Evolutionary conservation across 192 early-diverging fungal species (phyloP).

Genomic region (Chytriomyces sp.): DNA sequence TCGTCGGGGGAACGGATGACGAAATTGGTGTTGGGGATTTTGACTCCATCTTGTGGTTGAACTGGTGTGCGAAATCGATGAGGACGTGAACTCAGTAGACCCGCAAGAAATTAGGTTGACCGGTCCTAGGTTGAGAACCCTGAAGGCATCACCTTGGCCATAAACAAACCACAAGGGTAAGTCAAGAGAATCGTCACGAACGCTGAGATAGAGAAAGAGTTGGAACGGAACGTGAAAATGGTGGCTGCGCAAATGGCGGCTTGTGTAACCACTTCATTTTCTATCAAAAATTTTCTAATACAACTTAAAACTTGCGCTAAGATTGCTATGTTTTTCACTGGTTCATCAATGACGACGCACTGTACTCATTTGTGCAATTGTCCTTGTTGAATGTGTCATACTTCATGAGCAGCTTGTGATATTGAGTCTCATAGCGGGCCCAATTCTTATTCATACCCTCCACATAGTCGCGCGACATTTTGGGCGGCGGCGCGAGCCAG

Average conservation of each 20-base stretch:
- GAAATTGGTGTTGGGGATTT: constrained; percentile 14
- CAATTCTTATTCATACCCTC: constrained; percentile 11
- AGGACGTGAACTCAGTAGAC: too few species aligned
- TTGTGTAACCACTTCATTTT: too few species aligned
- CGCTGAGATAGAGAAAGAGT: constrained; percentile 67
- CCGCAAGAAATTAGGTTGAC: too few species aligned
- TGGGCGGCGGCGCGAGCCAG: background rate
- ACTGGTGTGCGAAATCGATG: too few species aligned
- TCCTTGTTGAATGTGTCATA: background rate
- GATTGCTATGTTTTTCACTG: too few species aligned
- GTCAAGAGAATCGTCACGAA: constrained; percentile 73
- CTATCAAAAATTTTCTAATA: too few species aligned
- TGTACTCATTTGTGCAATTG: background rate
- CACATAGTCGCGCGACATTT: background rate
- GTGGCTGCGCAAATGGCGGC: too few species aligned
- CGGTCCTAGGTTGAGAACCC: too few species aligned
- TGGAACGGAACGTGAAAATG: constrained; percentile 87
- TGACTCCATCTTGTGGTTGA: constrained; percentile 64
- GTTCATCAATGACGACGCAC: background rate
- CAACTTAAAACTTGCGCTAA: too few species aligned
- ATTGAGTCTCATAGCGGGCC: background rate
- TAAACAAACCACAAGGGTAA: constrained; percentile 71
- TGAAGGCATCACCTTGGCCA: too few species aligned
- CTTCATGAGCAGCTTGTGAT: constrained; percentile 1
- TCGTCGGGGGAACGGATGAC: constrained; percentile 5